These are phyloP conservation scores for Piper longum DNA, from an alignment of 164 flowering plant genomes.

Conservation along the genomic window DNA sequence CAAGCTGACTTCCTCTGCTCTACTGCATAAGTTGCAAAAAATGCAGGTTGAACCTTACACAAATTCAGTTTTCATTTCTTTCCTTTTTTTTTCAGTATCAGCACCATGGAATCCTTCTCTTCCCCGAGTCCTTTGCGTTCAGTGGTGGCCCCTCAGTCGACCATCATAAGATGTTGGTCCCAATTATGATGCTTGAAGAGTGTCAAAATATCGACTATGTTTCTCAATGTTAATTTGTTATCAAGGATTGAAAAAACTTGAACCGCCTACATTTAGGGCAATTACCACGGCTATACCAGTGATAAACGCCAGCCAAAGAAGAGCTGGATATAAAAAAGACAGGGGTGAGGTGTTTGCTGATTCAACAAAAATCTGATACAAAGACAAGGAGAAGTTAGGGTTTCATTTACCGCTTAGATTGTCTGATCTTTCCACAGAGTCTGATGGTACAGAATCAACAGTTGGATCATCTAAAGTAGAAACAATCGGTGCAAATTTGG, in stretches of 20 bases:
- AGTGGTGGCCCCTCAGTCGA: background rate
- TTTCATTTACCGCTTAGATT: conserved; percentile 22
- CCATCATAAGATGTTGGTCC: background rate
- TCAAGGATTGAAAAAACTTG: conserved; percentile 78
- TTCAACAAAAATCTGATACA: background rate
- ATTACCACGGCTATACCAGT: conserved; percentile 50
- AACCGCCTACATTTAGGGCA: conserved; percentile 53
- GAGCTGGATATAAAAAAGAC: conserved; percentile 38
- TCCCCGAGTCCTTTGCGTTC: background rate
- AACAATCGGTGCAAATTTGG: conserved; percentile 14
- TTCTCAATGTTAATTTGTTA: background rate
- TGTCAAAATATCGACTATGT: background rate
- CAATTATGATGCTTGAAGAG: background rate
- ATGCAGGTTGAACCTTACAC: background rate
- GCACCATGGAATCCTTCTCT: background rate
- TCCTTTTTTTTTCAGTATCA: background rate
- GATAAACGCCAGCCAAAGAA: conserved; percentile 67
- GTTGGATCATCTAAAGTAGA: conserved; percentile 11
- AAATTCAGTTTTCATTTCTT: background rate
- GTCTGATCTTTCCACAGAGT: conserved; percentile 22
- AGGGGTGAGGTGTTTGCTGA: background rate
- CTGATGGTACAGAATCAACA: conserved; percentile 18
- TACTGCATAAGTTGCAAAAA: background rate
- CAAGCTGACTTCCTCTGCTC: background rate
- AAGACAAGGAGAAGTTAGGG: background rate